These are phyloP conservation scores for Fusarium robinianum DNA, from an alignment of 2,329 filamentous ascomycete genomes.

Conservation along the genomic window DNA sequence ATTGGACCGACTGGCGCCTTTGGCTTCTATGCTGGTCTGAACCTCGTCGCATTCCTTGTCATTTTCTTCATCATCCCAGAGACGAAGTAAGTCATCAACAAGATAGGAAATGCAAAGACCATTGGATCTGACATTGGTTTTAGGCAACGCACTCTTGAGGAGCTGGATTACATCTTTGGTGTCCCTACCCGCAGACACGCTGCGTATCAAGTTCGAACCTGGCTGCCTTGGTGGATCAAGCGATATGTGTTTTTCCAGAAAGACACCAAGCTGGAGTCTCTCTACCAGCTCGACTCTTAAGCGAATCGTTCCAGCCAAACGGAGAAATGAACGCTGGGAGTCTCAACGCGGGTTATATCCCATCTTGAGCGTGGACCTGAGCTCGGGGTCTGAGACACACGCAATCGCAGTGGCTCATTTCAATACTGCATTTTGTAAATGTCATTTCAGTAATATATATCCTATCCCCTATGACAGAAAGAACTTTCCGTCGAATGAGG, in stretches of 20 bases:
- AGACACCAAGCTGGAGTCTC: constrained; percentile 36
- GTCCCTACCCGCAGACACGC: constrained; percentile 41
- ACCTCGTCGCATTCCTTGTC: constrained; percentile 63
- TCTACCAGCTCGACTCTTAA: constrained; percentile 36
- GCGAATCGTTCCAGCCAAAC: too few relatives aligned
- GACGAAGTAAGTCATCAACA: constrained; percentile 53
- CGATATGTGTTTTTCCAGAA: constrained; percentile 37
- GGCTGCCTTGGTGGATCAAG: constrained; percentile 42
- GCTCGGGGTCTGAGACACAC: too few relatives aligned
- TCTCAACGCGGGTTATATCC: too few relatives aligned
- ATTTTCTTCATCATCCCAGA: constrained; percentile 66
- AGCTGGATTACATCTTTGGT: constrained; percentile 47
- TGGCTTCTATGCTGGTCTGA: constrained; percentile 64
- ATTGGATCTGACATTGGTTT: background rate
- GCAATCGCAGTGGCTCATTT: too few relatives aligned
- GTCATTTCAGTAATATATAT: too few relatives aligned
- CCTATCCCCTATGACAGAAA: too few relatives aligned
- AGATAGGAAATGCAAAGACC: fast-evolving
- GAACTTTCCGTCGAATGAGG: too few relatives aligned
- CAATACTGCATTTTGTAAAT: too few relatives aligned
- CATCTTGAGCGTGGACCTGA: too few relatives aligned
- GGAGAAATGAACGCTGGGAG: too few relatives aligned
- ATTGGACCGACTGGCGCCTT: constrained; percentile 52
- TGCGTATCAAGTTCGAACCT: constrained; percentile 41
- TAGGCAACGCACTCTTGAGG: constrained; percentile 45